Conservation (phyloP, 2,329 filamentous ascomycete genomes). For the Thermothelomyces thermophilus region DNA sequence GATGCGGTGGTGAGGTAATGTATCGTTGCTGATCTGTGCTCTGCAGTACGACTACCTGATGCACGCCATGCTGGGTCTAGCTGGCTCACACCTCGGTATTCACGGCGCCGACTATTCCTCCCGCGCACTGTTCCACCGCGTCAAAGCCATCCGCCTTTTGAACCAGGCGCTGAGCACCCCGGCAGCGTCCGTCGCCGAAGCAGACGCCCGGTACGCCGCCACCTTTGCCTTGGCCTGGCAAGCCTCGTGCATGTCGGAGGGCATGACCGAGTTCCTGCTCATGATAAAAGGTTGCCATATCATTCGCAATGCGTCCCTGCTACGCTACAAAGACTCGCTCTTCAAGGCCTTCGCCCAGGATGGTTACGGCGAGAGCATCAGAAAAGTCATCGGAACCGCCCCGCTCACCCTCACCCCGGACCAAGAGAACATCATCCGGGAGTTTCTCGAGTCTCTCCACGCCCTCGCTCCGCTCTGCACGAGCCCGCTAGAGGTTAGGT, state of each 20-base stretch:
- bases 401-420: conserved; percentile 9
- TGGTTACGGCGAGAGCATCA: conserved; percentile 27
- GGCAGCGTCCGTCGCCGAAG: conserved; percentile 26
- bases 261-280: conserved; percentile 34
- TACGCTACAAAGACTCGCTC: conserved; percentile 14
- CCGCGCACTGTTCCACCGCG: conserved; percentile 32
- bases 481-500: conserved; percentile 29
- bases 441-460: conserved; percentile 28
- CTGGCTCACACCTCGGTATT: conserved; percentile 34
- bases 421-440: conserved; percentile 25
- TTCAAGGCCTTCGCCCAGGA: conserved; percentile 21
- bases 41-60: conserved; percentile 35
- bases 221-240: conserved; percentile 35
- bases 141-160: conserved; percentile 33
- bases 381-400: conserved; percentile 19
- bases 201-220: conserved; percentile 34
- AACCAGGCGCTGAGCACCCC: conserved; percentile 30
- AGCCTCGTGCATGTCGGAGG: conserved; percentile 34
- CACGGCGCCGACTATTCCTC: conserved; percentile 23
- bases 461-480: conserved; percentile 28
- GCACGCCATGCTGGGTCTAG: conserved; percentile 37
- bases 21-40: neutral
- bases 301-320: conserved; percentile 11
- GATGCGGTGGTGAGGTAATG: too few relatives aligned
- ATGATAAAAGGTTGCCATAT: conserved; percentile 35